phyloP scores from a whole-genome alignment of 179 eudicot genomes.

The Carnegiea gigantea region DNA sequence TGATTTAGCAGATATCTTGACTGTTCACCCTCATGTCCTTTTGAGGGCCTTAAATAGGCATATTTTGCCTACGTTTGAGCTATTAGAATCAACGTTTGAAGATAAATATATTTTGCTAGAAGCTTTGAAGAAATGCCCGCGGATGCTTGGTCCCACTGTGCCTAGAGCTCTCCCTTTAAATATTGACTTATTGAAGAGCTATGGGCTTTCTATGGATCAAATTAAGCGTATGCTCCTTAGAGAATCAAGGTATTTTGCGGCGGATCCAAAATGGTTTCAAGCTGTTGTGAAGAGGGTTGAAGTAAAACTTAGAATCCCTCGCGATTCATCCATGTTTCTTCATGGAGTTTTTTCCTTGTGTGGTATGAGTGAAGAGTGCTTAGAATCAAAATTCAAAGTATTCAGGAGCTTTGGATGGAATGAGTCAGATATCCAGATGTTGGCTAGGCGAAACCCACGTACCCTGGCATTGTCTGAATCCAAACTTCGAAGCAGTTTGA shows the following conservation, averaged over 20 bases:
- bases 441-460: slow-evolving; percentile 25
- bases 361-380: slow-evolving; percentile 16
- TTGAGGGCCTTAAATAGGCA: slow-evolving; percentile 8
- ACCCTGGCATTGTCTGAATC: slow-evolving; percentile 24
- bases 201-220: slow-evolving; percentile 26
- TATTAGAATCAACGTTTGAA: slow-evolving; percentile 18
- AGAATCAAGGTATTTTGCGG: slow-evolving; percentile 15
- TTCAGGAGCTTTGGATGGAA: slow-evolving; percentile 41
- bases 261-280: slow-evolving; percentile 19
- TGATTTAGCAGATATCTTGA: slow-evolving; percentile 14
- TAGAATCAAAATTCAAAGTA: slow-evolving; percentile 26
- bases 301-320: slow-evolving; percentile 31
- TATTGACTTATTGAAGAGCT: slow-evolving; percentile 26
- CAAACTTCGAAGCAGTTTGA: slow-evolving; percentile 27
- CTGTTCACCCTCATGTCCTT: not conserved
- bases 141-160: slow-evolving; percentile 10
- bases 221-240: slow-evolving; percentile 15
- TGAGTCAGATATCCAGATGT: slow-evolving; percentile 20
- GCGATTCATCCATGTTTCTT: slow-evolving; percentile 28
- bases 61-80: slow-evolving; percentile 27
- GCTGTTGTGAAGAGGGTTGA: slow-evolving; percentile 28
- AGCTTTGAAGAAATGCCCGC: slow-evolving; percentile 18
- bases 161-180: slow-evolving; percentile 2
- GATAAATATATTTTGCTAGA: slow-evolving; percentile 2
- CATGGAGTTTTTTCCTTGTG: slow-evolving; percentile 26